Conservation (phyloP, 345 rosid species). For the Lumnitzera racemosa region DNA sequence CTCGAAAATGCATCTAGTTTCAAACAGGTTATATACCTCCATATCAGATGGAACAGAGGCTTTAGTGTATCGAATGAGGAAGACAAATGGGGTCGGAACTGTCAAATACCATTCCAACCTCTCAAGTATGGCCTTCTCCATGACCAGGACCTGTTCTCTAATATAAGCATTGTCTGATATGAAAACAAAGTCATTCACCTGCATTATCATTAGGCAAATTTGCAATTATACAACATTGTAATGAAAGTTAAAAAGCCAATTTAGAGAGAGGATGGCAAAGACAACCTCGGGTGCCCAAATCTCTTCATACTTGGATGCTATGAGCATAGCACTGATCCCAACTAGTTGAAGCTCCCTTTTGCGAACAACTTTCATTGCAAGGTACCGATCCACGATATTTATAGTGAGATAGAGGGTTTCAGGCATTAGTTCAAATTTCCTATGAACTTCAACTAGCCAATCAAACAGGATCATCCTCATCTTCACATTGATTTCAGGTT, state of each 20-base stretch:
- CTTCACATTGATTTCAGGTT: conserved; percentile 65
- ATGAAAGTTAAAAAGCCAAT: neutral
- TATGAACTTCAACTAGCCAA: conserved; percentile 85
- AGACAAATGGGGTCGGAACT: conserved; percentile 80
- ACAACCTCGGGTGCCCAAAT: conserved; percentile 89
- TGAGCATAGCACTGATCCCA: conserved; percentile 79
- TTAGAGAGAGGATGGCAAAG: neutral
- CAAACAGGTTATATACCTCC: conserved; percentile 26
- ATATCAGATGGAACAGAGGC: conserved; percentile 54
- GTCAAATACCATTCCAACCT: conserved; percentile 77
- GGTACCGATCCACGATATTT: conserved; percentile 71
- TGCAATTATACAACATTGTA: neutral
- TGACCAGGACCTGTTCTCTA: conserved; percentile 61
- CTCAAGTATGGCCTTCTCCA: conserved; percentile 75
- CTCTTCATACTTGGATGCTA: conserved; percentile 94
- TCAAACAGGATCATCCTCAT: conserved; percentile 84
- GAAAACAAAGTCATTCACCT: conserved; percentile 79
- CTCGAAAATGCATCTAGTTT: too few species aligned
- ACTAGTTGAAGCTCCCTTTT: conserved; percentile 75
- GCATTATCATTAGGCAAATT: conserved; percentile 5
- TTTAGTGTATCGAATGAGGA: conserved; percentile 68
- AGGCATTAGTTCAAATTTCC: conserved; percentile 72
- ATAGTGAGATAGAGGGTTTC: conserved; percentile 82
- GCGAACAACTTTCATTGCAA: conserved; percentile 46
- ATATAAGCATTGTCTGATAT: conserved; percentile 79